Base-by-base conservation (phyloP, 2,329 filamentous ascomycete genomes). In the Colletotrichum simmondsii region DNA sequence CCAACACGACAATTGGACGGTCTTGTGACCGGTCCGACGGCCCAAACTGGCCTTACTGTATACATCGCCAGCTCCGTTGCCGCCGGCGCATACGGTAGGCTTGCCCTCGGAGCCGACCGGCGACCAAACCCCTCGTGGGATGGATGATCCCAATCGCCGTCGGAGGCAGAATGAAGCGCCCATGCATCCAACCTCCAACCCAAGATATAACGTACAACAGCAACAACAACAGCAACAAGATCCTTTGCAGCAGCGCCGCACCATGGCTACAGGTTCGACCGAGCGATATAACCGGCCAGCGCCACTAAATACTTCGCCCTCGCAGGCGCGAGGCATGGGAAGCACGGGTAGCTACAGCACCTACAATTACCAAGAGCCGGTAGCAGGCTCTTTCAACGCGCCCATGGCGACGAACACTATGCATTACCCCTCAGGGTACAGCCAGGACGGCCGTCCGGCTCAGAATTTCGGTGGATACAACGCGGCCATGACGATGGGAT, bases 101-200 rank as follows among this genome's bases (percentile, higher is more conserved):
- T 87, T 88, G 84, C 86, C 86, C 84, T 84, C 87, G 84, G 86
- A 85, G 84, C 85, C 86, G 82, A 85, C 85, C 83, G 81, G 83
- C 79, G 83, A 87, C 83, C 83, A 85, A 82, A 83, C 85, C 80
- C 82, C 86, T 86, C 81, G 84, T 84, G 91, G 90, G 81, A 97
- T 97, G 94, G 94, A 96, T 87, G 91, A 93, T 85, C 90, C 92
- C 86, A 90, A 90, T 84, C 91, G 89, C 81, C 88, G 91, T 80
- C 89, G 91, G 87, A 92, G 93, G 89, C 92, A 93, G 86, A 90
- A 93, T 89, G 93, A 93, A 84, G 87, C 89, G 84, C 88, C 90
- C 81, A 86, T 89, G 83, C 92, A 92, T 84, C 87, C 90, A 79
- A 83, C 85, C 79, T 87, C 87, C 83, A 87, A 86, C 81, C 81